Evolutionary conservation across 169 alveolate genomes (phyloP).

Genomic region (Babesia bigemina): DNA sequence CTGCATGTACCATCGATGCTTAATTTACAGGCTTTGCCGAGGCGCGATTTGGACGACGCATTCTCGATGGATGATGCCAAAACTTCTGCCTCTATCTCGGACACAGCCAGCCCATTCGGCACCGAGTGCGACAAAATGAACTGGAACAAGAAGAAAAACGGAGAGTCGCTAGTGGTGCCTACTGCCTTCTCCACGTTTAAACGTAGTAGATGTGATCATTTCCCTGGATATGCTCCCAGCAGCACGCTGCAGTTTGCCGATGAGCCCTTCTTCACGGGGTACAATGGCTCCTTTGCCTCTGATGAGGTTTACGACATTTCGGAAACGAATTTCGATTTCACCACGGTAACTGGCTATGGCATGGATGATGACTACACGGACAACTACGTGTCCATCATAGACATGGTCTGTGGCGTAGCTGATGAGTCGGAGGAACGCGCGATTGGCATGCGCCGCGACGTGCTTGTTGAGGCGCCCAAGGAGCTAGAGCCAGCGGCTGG

Average conservation of each 20-base stretch:
- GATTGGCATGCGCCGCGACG: background rate
- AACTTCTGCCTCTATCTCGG: too few species aligned
- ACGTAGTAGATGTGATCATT: too few species aligned
- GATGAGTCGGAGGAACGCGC: slow-evolving; percentile 2
- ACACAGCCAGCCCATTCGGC: too few species aligned
- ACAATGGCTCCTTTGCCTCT: background rate
- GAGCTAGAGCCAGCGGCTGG: slow-evolving; percentile 17
- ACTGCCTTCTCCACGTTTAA: too few species aligned
- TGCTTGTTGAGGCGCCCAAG: slow-evolving; percentile 1
- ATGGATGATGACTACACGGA: slow-evolving; percentile 23
- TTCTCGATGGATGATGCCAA: too few species aligned
- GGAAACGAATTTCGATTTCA: slow-evolving; percentile 51
- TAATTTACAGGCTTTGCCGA: too few species aligned
- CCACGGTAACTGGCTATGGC: slow-evolving; percentile 15
- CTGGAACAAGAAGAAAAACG: too few species aligned
- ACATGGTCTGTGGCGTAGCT: slow-evolving; percentile 52
- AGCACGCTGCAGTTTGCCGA: background rate
- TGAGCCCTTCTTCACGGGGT: background rate
- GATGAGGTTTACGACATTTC: slow-evolving; percentile 53
- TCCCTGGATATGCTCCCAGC: too few species aligned
- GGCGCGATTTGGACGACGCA: too few species aligned
- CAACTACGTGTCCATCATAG: slow-evolving; percentile 34
- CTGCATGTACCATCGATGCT: too few species aligned
- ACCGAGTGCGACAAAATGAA: too few species aligned
- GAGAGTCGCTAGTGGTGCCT: too few species aligned